Evolutionary conservation across 2,329 filamentous ascomycete species (phyloP).

Genomic region (Phyllosticta citribraziliensis): DNA sequence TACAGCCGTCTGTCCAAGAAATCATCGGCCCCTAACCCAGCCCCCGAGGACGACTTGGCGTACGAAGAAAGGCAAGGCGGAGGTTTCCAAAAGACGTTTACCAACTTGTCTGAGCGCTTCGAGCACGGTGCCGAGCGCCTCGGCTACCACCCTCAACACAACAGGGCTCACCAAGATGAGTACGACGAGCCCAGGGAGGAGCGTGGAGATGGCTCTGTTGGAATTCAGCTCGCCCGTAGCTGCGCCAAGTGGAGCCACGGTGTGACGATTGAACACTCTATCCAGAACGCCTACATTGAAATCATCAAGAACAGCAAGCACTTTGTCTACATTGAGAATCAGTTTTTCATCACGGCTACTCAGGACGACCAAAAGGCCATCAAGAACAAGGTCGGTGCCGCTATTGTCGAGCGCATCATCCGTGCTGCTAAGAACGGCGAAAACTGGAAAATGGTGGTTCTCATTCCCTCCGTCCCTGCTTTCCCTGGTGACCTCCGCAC

Average conservation of each 20-base stretch:
- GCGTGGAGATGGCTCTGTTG: constrained; percentile 14
- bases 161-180: constrained; percentile 18
- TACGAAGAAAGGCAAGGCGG: constrained; percentile 19
- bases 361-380: constrained; percentile 60
- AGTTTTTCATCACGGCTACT: constrained; percentile 84
- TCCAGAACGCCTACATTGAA: constrained; percentile 73
- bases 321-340: constrained; percentile 74
- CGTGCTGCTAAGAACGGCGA: constrained; percentile 57
- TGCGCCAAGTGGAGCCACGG: constrained; percentile 51
- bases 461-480: constrained; percentile 71
- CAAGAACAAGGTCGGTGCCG: constrained; percentile 66
- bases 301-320: constrained; percentile 59
- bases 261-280: constrained; percentile 60
- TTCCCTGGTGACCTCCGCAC: constrained; percentile 72
- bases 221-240: constrained; percentile 30
- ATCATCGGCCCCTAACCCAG: constrained; percentile 20
- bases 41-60: constrained; percentile 27
- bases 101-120: constrained; percentile 1
- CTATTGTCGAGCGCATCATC: constrained; percentile 68
- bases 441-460: constrained; percentile 63
- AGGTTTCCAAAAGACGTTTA: constrained; percentile 15
- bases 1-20: constrained; percentile 30
- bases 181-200: constrained; percentile 4
- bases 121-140: constrained; percentile 17
- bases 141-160: constrained; percentile 12